phyloP scores from a whole-genome alignment of 257 asterid genomes.

The Ajuga chamaepitys region DNA sequence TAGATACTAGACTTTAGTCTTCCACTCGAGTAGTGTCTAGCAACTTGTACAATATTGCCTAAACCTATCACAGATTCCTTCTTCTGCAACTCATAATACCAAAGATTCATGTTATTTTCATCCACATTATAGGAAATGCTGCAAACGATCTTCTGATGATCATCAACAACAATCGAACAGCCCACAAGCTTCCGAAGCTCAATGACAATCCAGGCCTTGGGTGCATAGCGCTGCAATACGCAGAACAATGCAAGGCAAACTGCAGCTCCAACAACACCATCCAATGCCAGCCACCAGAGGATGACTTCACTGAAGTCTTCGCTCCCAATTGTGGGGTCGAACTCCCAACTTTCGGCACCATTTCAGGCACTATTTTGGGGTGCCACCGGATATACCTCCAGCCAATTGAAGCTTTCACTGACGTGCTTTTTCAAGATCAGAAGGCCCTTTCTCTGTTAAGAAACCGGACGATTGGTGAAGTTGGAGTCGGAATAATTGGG shows the following conservation, averaged over 20 bases:
- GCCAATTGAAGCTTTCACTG: constrained; percentile 54
- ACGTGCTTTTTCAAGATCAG: constrained; percentile 33
- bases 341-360: constrained; percentile 68
- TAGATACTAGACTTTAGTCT: no score
- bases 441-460: constrained; percentile 29
- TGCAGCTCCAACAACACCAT: constrained; percentile 52
- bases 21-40: no score
- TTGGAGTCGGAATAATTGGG: constrained; percentile 56
- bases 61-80: constrained; percentile 8
- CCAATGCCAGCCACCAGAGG: constrained; percentile 48
- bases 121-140: constrained; percentile 43
- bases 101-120: no score
- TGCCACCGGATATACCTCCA: constrained; percentile 47
- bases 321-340: constrained; percentile 89
- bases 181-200: constrained; percentile 49
- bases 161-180: constrained; percentile 66
- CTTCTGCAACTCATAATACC: no score
- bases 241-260: constrained; percentile 45
- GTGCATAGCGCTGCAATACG: constrained; percentile 71
- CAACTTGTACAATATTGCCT: no score
- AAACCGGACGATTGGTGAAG: constrained; percentile 43
- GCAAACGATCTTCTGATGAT: constrained; percentile 62
- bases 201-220: constrained; percentile 55
- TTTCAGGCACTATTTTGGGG: constrained; percentile 47
- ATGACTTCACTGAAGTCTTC: constrained; percentile 66